Base-by-base conservation (phyloP, 257 asterid species). In the Ballota nigra region DNA sequence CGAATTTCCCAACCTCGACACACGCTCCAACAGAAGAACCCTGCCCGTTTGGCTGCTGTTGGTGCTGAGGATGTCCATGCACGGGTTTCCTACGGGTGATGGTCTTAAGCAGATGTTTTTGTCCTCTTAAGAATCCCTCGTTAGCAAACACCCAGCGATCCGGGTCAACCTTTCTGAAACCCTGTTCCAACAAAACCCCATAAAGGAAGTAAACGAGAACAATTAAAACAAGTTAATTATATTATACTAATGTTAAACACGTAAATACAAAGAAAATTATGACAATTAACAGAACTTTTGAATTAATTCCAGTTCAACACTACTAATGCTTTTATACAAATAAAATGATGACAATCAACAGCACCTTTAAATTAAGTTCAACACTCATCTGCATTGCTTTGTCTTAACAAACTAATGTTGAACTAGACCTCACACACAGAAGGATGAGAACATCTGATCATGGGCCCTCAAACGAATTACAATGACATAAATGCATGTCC, bases 61-160 rank as follows among this genome's bases (percentile, higher is more conserved):
- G 90, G 36, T 72, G 92, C 74, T 83, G 96, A 81, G 79, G 81
- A 28, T 88, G 95, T 70, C 97, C 97, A 26, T 87, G 95, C 6
- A 82, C 92, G 68, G 97, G 93, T 76, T 88, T 92, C 49, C 95
- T 79, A 19, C 98, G 92, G 73, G 57, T 90, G 72, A 92, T 92
- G 56, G 79, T 81, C 72, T 83, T 90, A 56, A 92, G 96, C 20
- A 92, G 90, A 75, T 92, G 96, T 65, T 85, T 90, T 73, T 88
- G 97, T 56, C 97, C 98, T 77, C 97, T 82, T 83, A 92, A 82
- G 79, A 92, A 92, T 10, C 96, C 96, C 82, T 90, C 97, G 31
- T 92, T 92, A 49, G 97, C 98, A 68, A 90, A 92, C 84, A 90
- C 96, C 95, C 97, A 92, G 72, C 97, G 93, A 71, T 90, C 95